Evolutionary conservation across 2,329 filamentous ascomycete species (phyloP), one percentile per base, ranked within the genome.

Genomic region (Cadophora malorum): DNA sequence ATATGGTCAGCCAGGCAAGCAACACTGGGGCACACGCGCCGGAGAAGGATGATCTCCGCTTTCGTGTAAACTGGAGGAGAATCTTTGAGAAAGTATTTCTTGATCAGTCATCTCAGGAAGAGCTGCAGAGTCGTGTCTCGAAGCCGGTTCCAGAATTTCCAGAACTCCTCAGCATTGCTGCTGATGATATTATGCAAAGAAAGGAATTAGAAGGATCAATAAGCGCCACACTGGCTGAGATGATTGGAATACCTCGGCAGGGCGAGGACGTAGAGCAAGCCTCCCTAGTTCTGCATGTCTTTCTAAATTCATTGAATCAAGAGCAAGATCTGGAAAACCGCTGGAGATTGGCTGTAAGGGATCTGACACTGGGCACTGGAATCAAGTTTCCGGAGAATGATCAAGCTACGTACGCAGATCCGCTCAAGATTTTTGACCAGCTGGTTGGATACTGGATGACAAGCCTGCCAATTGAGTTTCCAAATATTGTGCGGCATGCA

Each of bases 371-470:
- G 23, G 67, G 62, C 63, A 68, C 69, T 31, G 69, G 59, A n/a
- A 64, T 72, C 12, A 38, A 38, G 9, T 63, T 72, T 55, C 31
- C 59, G 12, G 19, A 23, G 8, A 31, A 53, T 23, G 28, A 67
- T 25, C 55, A 59, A 14, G 45, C 60, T 8, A 58, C 7, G n/a
- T 19, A 59, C 12, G 66, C 69, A 10, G 67, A 72, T 58, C 58
- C 78, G 19, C 60, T 75, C n/a, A 65, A 69, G 21, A 67, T 78
- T 6, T 78, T 77, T 56, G 74, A 78, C 64, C 64, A 72, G 10
- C 56, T 78, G 23, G 72, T 76, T 25, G 73, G 73, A 19, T 64
- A 67, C 55, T 79, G 75, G 75, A 73, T 79, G 33, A 69, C 73
- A 4, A 73, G 66, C 65, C 65, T 78, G 38, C 76, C 77, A 9